A percentile compares a stretch with the other conserved stretches of the same genome.
phyloP scores from a whole-genome alignment of 495 filamentous ascomycete species.

The Glonium stellatum region DNA sequence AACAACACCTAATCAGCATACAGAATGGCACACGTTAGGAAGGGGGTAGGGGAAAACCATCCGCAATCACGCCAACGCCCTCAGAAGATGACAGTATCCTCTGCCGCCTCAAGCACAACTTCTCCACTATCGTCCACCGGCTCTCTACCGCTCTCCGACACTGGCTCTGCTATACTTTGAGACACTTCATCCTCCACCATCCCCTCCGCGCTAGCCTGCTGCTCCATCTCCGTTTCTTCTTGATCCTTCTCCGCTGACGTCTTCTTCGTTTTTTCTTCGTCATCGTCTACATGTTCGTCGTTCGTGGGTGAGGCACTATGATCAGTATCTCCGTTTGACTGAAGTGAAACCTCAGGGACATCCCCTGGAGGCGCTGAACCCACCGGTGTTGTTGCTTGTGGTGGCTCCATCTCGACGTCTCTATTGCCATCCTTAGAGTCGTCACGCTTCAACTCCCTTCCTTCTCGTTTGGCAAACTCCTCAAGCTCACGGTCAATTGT shows the following conservation, averaged over 20 bases:
- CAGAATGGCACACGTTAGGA: neutral
- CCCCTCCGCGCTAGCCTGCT: neutral
- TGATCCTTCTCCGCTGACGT: slow-evolving; percentile 1
- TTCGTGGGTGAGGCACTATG: neutral
- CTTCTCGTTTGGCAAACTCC: slow-evolving; percentile 43
- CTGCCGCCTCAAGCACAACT: slow-evolving; percentile 36
- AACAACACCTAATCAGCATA: neutral
- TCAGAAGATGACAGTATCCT: slow-evolving; percentile 39
- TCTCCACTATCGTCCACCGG: slow-evolving; percentile 31
- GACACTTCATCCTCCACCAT: neutral
- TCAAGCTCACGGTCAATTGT: slow-evolving; percentile 46
- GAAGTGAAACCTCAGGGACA: neutral
- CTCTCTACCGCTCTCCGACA: slow-evolving; percentile 22
- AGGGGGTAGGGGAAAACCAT: neutral
- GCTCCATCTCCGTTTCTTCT: neutral
- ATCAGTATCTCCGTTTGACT: slow-evolving; percentile 19
- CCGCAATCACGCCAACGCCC: slow-evolving; percentile 1
- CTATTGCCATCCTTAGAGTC: slow-evolving; percentile 16
- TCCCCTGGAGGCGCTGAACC: slow-evolving; percentile 8
- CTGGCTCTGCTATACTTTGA: neutral
- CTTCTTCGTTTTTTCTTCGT: slow-evolving; percentile 16
- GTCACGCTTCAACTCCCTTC: slow-evolving; percentile 24
- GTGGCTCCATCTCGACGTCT: slow-evolving; percentile 26
- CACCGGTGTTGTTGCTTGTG: slow-evolving; percentile 6
- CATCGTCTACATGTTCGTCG: neutral